These are phyloP conservation scores for Puccinia coronata DNA, from an alignment of 1,284 basidiomycete genomes.

Conservation along the genomic window DNA sequence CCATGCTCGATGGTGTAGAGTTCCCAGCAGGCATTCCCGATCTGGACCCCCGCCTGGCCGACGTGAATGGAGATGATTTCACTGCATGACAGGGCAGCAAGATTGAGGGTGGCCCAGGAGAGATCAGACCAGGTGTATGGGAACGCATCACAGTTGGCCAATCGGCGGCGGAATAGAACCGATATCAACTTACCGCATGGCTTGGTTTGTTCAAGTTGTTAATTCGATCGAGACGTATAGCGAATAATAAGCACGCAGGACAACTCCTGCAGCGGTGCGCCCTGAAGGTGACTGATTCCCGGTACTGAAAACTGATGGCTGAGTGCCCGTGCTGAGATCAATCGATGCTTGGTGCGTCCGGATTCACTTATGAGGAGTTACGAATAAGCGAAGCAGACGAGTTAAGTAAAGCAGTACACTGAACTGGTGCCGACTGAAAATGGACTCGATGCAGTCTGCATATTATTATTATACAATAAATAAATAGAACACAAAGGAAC, in stretches of 20 bases:
- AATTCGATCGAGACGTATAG: too few relatives aligned
- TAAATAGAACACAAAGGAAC: too few relatives aligned
- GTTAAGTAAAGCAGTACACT: not conserved
- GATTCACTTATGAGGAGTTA: not conserved
- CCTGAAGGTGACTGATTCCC: too few relatives aligned
- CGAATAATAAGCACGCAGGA: too few relatives aligned
- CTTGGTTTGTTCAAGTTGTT: not conserved
- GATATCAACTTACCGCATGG: not conserved
- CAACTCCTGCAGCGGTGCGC: too few relatives aligned
- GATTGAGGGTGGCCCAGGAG: not conserved
- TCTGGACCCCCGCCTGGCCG: slow-evolving; percentile 93
- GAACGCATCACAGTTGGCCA: too few relatives aligned
- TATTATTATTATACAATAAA: too few relatives aligned
- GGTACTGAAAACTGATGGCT: too few relatives aligned
- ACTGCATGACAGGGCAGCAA: not conserved
- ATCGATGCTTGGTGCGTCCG: not conserved
- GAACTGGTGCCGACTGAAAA: not conserved
- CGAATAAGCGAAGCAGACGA: slow-evolving; percentile 15
- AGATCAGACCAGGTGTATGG: too few relatives aligned
- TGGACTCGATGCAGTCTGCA: too few relatives aligned
- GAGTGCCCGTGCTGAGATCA: too few relatives aligned
- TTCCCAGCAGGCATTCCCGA: slow-evolving; percentile 83
- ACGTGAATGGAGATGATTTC: slow-evolving; percentile 90
- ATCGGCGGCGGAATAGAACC: not conserved
- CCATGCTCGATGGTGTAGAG: slow-evolving; percentile 98